Evolutionary conservation across 2,329 filamentous ascomycete species (phyloP).

Genomic region (Metarhizium sp.): DNA sequence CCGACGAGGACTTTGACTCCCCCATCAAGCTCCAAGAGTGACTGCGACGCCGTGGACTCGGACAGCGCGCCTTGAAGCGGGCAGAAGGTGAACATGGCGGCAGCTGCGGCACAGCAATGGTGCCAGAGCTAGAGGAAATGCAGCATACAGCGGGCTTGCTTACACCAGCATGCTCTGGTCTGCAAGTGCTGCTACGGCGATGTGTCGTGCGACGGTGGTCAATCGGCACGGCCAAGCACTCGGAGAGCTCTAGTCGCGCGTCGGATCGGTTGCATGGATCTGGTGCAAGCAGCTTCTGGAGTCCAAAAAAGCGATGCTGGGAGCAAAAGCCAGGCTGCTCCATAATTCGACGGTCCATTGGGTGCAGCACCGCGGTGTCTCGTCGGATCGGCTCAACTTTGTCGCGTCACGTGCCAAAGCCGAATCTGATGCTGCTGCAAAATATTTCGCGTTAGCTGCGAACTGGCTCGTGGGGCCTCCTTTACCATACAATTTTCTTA

Average conservation of each 20-base stretch:
- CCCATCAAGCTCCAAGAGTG: slow-evolving; percentile 92
- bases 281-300: not conserved
- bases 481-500: too few species aligned
- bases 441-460: too few species aligned
- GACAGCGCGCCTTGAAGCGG: slow-evolving; percentile 86
- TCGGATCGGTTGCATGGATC: not conserved
- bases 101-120: slow-evolving; percentile 9
- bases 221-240: too few species aligned
- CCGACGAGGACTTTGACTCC: slow-evolving; percentile 93
- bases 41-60: slow-evolving; percentile 79
- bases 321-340: not conserved
- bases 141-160: not conserved
- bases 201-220: too few species aligned
- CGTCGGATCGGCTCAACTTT: not conserved
- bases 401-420: not conserved
- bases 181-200: not conserved
- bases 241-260: not conserved
- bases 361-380: not conserved
- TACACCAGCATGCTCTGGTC: not conserved
- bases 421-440: too few species aligned
- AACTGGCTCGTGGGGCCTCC: too few species aligned
- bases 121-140: not conserved
- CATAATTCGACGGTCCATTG: not conserved
- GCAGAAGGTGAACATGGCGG: slow-evolving; percentile 88
- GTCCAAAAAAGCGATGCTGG: too few species aligned